Percentiles rank a stretch among this genome's conserved stretches.
Evolutionary conservation across 805 yeast species (phyloP).

Genomic region (Wickerhamomyces queroliae): DNA sequence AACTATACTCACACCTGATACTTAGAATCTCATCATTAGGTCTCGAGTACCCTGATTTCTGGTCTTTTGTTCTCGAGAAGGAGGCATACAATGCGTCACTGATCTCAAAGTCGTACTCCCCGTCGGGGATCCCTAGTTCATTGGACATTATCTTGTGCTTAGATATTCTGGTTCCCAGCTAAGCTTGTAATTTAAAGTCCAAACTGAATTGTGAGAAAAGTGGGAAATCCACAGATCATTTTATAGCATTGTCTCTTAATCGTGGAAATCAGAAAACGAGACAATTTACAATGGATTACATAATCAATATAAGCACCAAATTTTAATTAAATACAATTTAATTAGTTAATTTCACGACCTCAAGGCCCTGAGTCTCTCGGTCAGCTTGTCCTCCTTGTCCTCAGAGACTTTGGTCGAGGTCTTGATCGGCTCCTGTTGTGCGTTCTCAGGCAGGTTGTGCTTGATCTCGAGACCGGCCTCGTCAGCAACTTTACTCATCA

Average conservation of each 20-base stretch:
- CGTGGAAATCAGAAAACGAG: no score
- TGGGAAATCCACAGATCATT: no score
- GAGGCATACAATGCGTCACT: conserved; percentile 12
- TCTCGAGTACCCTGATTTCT: background rate
- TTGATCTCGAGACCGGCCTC: conserved; percentile 94
- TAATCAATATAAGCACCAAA: no score
- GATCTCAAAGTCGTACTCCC: conserved; percentile 19
- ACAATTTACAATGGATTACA: no score
- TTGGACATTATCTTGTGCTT: background rate
- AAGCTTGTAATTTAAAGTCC: no score
- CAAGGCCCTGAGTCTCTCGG: conserved; percentile 84
- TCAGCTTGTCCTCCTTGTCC: conserved; percentile 81
- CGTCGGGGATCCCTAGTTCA: conserved; percentile 13
- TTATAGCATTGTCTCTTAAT: background rate
- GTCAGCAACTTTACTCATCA: conserved; percentile 91
- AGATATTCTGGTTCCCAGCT: no score
- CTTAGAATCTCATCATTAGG: conserved; percentile 16
- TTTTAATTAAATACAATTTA: background rate
- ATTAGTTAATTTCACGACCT: conserved; percentile 33
- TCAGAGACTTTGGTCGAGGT: conserved; percentile 41
- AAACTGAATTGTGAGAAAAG: no score
- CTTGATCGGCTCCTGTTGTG: conserved; percentile 49
- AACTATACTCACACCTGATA: conserved; percentile 15
- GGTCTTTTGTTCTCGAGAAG: conserved; percentile 2
- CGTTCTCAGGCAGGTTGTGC: conserved; percentile 59